phyloP scores from a whole-genome alignment of 306 rosid species.

The Hylodesmum podocarpum region DNA sequence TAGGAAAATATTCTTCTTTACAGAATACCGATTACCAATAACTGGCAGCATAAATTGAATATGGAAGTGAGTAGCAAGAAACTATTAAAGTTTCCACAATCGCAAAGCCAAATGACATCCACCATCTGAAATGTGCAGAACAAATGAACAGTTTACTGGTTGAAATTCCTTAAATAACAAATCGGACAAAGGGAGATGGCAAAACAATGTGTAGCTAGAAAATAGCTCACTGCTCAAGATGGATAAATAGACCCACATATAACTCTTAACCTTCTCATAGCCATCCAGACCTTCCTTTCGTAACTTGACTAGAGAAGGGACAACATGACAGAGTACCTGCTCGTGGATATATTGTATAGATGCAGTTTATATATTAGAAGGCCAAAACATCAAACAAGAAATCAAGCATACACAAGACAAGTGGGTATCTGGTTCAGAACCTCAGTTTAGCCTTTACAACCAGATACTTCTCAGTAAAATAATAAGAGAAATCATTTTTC shows the following conservation, averaged over 20 bases:
- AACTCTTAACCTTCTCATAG: constrained; percentile 95
- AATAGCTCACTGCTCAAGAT: constrained; percentile 61
- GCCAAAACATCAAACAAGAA: constrained; percentile 7
- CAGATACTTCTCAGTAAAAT: constrained; percentile 2
- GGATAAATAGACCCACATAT: constrained; percentile 92
- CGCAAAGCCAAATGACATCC: constrained; percentile 98
- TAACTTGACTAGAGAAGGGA: constrained; percentile 92
- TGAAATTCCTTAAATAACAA: constrained; percentile 29
- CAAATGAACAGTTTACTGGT: constrained; percentile 30
- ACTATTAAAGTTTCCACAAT: constrained; percentile 79
- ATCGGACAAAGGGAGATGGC: not conserved
- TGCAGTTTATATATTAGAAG: not conserved
- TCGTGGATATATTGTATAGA: constrained; percentile 29
- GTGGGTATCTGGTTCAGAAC: not conserved
- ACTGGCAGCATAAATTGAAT: constrained; percentile 77
- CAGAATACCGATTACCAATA: constrained; percentile 77
- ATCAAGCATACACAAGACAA: constrained; percentile 9
- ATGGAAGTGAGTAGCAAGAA: constrained; percentile 89
- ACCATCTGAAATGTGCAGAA: constrained; percentile 72
- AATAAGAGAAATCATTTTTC: not conserved
- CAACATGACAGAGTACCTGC: constrained; percentile 83
- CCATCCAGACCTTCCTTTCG: constrained; percentile 99
- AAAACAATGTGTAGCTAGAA: constrained; percentile 37
- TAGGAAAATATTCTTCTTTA: not conserved
- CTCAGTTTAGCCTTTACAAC: not conserved